A percentile compares a stretch with the other conserved stretches of the same genome.
Evolutionary conservation across 2,329 filamentous ascomycete species (phyloP).

Genomic region (Colletotrichum sublineola): DNA sequence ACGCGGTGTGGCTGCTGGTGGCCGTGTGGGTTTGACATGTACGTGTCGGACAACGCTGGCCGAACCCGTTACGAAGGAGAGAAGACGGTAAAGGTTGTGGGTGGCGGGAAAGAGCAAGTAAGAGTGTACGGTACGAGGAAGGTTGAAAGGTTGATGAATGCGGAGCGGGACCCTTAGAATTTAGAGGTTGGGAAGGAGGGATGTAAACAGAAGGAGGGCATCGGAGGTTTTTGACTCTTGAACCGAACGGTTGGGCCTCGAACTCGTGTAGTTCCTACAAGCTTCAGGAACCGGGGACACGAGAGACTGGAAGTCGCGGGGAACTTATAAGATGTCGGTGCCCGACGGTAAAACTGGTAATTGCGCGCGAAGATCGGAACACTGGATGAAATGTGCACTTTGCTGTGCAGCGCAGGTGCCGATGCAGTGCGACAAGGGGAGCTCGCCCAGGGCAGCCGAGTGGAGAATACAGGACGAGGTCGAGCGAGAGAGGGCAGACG

Average conservation of each 20-base stretch:
- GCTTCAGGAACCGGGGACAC: constrained; percentile 33
- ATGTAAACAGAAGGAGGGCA: constrained; percentile 29
- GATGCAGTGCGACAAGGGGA: constrained; percentile 9
- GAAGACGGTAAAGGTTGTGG: neutral
- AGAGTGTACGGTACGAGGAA: constrained; percentile 4
- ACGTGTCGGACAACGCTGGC: constrained; percentile 3
- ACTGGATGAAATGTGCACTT: constrained; percentile 36
- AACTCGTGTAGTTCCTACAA: constrained; percentile 26
- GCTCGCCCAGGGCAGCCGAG: constrained; percentile 29
- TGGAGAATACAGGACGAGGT: constrained; percentile 18
- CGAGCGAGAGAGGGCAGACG: constrained; percentile 20
- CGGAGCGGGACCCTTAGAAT: constrained; percentile 16
- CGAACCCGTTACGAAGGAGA: neutral
- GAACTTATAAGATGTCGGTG: constrained; percentile 41
- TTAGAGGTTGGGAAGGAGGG: constrained; percentile 9
- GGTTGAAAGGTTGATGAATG: constrained; percentile 20
- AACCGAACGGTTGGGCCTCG: constrained; percentile 40
- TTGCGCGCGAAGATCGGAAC: constrained; percentile 36
- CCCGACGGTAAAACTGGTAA: constrained; percentile 40
- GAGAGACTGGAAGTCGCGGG: constrained; percentile 21
- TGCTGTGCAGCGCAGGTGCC: constrained; percentile 4
- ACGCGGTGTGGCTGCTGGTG: constrained; percentile 7
- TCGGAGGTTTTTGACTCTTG: constrained; percentile 39
- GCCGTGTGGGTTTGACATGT: neutral
- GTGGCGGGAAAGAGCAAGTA: neutral